Evolutionary conservation across 768 basidiomycete genomes (phyloP).

Genomic region (Psilocybe cubensis): DNA sequence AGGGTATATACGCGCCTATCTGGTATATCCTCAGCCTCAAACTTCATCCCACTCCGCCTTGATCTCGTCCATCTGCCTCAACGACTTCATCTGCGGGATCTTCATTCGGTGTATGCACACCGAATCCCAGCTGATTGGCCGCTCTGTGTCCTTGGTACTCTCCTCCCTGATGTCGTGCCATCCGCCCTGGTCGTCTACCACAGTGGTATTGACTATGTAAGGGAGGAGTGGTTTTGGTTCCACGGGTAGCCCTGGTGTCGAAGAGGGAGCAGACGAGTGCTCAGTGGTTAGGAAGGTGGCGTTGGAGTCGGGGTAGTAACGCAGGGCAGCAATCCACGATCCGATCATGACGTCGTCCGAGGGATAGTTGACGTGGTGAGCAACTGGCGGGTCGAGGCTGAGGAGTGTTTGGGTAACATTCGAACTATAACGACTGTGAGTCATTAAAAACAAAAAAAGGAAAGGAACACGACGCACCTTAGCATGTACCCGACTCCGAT

Average conservation of each 20-base stretch:
- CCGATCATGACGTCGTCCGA: constrained; percentile 8
- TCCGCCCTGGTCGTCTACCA: not conserved
- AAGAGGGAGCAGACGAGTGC: not conserved
- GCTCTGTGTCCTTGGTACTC: not conserved
- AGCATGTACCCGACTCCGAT: constrained; percentile 3
- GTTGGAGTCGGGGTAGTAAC: not conserved
- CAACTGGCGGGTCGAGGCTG: not conserved
- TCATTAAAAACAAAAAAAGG: not conserved
- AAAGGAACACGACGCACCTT: not conserved
- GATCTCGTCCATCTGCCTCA: constrained; percentile 2
- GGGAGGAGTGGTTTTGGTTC: not conserved
- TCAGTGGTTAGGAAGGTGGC: not conserved
- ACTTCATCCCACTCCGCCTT: constrained; percentile 1
- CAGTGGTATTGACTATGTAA: not conserved
- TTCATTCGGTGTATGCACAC: constrained; percentile 1
- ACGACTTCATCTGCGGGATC: not conserved
- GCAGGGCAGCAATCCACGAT: not conserved
- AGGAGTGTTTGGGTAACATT: not conserved
- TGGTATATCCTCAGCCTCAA: no score
- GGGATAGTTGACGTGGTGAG: constrained; percentile 7
- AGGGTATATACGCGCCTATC: no score
- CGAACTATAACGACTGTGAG: not conserved
- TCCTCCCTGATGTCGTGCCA: not conserved
- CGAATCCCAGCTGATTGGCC: constrained; percentile 4
- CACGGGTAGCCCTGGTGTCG: not conserved